These are phyloP conservation scores for Rhododendron molle DNA, from an alignment of 148 eudicot species.

Conservation along the genomic window DNA sequence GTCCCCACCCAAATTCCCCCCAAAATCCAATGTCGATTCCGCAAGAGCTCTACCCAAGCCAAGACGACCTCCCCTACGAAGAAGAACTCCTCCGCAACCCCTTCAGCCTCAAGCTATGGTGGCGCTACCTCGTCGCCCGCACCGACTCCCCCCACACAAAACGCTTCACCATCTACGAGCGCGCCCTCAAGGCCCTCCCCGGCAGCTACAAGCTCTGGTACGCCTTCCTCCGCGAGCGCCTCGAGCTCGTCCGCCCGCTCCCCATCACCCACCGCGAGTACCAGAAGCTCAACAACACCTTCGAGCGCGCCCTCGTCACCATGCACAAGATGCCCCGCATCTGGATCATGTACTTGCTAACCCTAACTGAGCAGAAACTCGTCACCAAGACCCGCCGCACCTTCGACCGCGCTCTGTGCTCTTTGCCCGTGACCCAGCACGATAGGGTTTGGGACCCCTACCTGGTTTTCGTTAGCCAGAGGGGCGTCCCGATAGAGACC, in stretches of 20 bases:
- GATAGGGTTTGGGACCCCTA: constrained; percentile 82
- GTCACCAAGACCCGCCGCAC: constrained; percentile 55
- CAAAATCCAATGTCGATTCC: neutral
- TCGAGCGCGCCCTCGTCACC: constrained; percentile 77
- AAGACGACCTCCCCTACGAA: constrained; percentile 35
- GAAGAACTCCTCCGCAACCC: constrained; percentile 51
- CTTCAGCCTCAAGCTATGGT: constrained; percentile 77
- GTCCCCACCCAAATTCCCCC: too few species aligned
- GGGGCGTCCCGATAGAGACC: constrained; percentile 85
- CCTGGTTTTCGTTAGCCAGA: constrained; percentile 71
- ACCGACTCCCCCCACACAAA: neutral
- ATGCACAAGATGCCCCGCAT: constrained; percentile 98
- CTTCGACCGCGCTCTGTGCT: constrained; percentile 81
- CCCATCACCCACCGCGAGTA: constrained; percentile 57
- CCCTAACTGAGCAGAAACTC: constrained; percentile 56
- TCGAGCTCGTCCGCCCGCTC: constrained; percentile 57
- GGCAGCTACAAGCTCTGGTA: constrained; percentile 95
- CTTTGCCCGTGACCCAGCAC: constrained; percentile 90
- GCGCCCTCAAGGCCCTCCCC: constrained; percentile 76
- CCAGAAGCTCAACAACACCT: constrained; percentile 74
- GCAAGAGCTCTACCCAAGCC: neutral
- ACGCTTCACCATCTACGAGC: constrained; percentile 48
- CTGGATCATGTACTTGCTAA: constrained; percentile 81
- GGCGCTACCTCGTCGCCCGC: constrained; percentile 70
- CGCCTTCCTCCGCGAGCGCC: constrained; percentile 85